phyloP scores from a whole-genome alignment of 306 rosid species.

The Cucumis sativus region Cucumber_9930_V3 NC_026656.2:867001-867500 shows the following conservation, averaged over 20 bases:
- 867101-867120: slow-evolving; percentile 55
- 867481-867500: background rate
- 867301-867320: slow-evolving; percentile 88
- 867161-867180: slow-evolving; percentile 92
- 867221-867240: background rate
- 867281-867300: slow-evolving; percentile 89
- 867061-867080: slow-evolving; percentile 72
- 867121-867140: slow-evolving; percentile 66
- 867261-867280: slow-evolving; percentile 90
- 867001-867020: slow-evolving; percentile 88
- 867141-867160: slow-evolving; percentile 78
- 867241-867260: background rate
- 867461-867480: background rate
- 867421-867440: slow-evolving; percentile 78
- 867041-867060: slow-evolving; percentile 81
- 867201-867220: background rate
- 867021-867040: slow-evolving; percentile 81
- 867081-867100: slow-evolving; percentile 67
- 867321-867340: slow-evolving; percentile 81
- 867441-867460: background rate
- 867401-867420: slow-evolving; percentile 51
- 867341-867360: slow-evolving; percentile 49
- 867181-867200: slow-evolving; percentile 23
- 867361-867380: slow-evolving; percentile 57
- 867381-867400: slow-evolving; percentile 52